Conservation (phyloP, 2,329 filamentous ascomycete species). For the Ceratocystis ficicola region DNA sequence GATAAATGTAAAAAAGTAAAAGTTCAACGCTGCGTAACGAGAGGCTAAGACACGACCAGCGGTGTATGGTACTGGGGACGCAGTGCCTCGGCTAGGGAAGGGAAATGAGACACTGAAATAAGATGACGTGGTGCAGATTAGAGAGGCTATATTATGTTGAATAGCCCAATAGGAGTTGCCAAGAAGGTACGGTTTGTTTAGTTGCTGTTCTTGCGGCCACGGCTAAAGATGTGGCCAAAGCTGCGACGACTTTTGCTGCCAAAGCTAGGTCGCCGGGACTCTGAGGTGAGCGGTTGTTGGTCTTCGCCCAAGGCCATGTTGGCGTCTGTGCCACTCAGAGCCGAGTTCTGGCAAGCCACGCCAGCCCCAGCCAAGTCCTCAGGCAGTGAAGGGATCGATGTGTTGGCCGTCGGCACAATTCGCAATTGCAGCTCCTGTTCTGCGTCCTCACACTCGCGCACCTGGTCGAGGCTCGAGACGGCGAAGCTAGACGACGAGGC, state of each 20-base stretch:
- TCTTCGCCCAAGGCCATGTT: not conserved
- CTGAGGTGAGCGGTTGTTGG: conserved; percentile 16
- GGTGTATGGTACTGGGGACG: not conserved
- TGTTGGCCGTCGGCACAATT: conserved; percentile 7
- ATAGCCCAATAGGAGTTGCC: not conserved
- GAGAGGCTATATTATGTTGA: not conserved
- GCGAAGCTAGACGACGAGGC: not conserved
- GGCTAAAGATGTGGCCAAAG: conserved; percentile 14
- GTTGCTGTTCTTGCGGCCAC: conserved; percentile 18
- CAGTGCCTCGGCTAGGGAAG: not conserved
- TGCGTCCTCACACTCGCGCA: not conserved
- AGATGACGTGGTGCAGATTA: conserved; percentile 1
- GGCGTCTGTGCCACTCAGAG: not conserved
- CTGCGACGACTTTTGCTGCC: conserved; percentile 15
- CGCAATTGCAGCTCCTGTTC: not conserved
- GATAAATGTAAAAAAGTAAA: conserved; percentile 13
- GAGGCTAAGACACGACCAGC: not conserved
- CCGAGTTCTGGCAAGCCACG: not conserved
- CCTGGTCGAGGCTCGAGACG: not conserved
- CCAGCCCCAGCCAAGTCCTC: not conserved
- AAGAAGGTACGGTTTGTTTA: not conserved
- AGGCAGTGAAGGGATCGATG: conserved; percentile 8
- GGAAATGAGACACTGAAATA: conserved; percentile 7
- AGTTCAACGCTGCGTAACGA: conserved; percentile 11
- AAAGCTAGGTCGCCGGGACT: conserved; percentile 10